Base-by-base conservation (phyloP, 192 early-diverging fungal species). In the Allomyces arbusculus region DNA sequence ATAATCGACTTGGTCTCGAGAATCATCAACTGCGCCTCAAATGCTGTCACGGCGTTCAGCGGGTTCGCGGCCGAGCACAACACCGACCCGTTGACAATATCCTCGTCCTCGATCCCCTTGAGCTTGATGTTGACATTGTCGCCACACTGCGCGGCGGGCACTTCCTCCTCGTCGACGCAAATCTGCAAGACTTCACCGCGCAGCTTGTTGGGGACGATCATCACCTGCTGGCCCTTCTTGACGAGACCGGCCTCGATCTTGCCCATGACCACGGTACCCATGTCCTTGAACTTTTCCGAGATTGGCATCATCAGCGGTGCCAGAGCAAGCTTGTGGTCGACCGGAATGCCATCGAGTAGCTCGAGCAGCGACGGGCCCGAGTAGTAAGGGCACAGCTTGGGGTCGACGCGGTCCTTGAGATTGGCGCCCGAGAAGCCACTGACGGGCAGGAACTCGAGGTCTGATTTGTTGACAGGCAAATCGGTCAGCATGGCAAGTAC, bases 381-480 rank as follows among this genome's bases (percentile, higher is more conserved):
- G 70, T 85, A 91, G 86, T 87, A 94, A 50, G 72, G 50, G 72
- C 88, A 90, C 24, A 71, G 76, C 62, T 73, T 72, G 61, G 71
- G 66, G 66, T 74, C 77, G 22, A 91, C 68, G 33, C 82, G 76
- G 67, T 95, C 90, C 77, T 95, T 97, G 75, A 99, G 78, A 77
- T 96, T 96, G 23, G 90, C 92, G 63, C 96, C 96, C 50, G 92
- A 92, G 80, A 78, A 99, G 22, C 93, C 96, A 72, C 94, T 97
- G 11, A 99, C 85, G 44, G 96, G 96, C 69, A 99, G 80, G 69
- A 86, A 87, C 45, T 83, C 79, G 66, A 97, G 68, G 73, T 99
- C 91, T 64, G 73, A 65, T 0, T 71, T 63, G 11, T 65, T 25
- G n/a, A n/a, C n/a, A n/a, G n/a, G n/a, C n/a, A n/a, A n/a, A n/a